Base-by-base conservation (phyloP, 805 yeast species). In the Saccharomycopsis olivae region DNA sequence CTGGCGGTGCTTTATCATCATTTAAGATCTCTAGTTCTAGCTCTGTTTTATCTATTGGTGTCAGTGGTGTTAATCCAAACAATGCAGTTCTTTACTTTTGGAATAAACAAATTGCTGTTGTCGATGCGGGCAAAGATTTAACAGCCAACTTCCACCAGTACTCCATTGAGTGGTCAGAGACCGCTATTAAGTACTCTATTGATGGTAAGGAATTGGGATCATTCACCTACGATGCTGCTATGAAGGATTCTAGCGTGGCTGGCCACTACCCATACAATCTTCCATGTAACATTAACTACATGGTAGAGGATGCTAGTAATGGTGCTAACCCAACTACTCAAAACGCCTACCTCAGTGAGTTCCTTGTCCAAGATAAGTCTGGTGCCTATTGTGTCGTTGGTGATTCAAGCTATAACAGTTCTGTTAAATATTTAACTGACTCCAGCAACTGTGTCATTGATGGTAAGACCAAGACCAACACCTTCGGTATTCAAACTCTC, bases 401-500 rank as follows among this genome's bases (percentile, higher is more conserved):
- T 29, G 36, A 42, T 10, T 21, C 25, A 15, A 21, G 24, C 10
- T 14, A 19, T 16, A 30, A 34, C 17, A 10, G 23, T 18, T 28
- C 38, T 13, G 32, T 28, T 25, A 28, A n/a, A n/a, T n/a, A n/a
- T n/a, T n/a, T 33, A 13, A n/a, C 32, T 9, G 24, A 19, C 50
- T 6, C 31, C 43, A n/a, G 36, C 47, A 10, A 27, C 43, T 17
- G 41, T 50, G 17, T 37, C 47, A n/a, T 20, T 41, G 14, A 41
- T 50, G 18, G 33, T 46, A 27, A 14, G 25, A 6, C 10, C 31
- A 14, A 14, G 6, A 35, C 41, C 46, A 29, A 49, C 52, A 23
- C 35, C 37, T 15, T 48, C 52, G 15, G 40, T 49, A 28, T 14
- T 38, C 8, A 51, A 55, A 29, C 56, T 60, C 32, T 43, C 50